These are phyloP conservation scores for Termitomyces sp. DNA, from an alignment of 768 basidiomycete species.

Conservation along the genomic window DNA sequence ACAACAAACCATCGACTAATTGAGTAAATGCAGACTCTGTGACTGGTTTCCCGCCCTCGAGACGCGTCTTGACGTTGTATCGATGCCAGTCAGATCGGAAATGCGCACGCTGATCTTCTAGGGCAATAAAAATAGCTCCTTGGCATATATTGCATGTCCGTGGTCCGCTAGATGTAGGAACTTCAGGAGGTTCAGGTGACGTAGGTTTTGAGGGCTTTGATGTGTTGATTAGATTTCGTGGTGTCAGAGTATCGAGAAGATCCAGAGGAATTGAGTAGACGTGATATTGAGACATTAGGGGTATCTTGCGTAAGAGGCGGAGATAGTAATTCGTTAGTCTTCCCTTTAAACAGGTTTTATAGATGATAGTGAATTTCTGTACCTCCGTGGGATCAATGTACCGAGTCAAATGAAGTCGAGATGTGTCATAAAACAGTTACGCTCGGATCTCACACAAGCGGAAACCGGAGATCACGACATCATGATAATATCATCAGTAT, in stretches of 20 bases:
- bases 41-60: conserved; percentile 60
- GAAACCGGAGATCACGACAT: conserved; percentile 11
- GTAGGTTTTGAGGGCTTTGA: conserved; percentile 27
- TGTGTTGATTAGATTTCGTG: conserved; percentile 55
- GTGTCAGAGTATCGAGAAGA: conserved; percentile 67
- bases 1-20: conserved; percentile 71
- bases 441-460: conserved; percentile 9
- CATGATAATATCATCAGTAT: not conserved
- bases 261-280: conserved; percentile 71
- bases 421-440: not conserved
- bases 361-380: not conserved
- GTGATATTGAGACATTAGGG: conserved; percentile 43
- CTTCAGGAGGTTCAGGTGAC: conserved; percentile 27
- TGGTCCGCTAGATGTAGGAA: conserved; percentile 35
- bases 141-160: conserved; percentile 72
- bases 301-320: conserved; percentile 15
- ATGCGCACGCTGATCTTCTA: conserved; percentile 82
- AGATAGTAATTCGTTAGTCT: not conserved
- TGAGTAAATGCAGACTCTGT: conserved; percentile 70
- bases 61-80: conserved; percentile 87
- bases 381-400: not conserved
- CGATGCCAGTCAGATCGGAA: conserved; percentile 97
- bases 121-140: conserved; percentile 62
- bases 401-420: not conserved
- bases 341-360: not conserved